Evolutionary conservation across 139 green algal species (phyloP).

Genomic region (Spirogloea muscicola): DNA sequence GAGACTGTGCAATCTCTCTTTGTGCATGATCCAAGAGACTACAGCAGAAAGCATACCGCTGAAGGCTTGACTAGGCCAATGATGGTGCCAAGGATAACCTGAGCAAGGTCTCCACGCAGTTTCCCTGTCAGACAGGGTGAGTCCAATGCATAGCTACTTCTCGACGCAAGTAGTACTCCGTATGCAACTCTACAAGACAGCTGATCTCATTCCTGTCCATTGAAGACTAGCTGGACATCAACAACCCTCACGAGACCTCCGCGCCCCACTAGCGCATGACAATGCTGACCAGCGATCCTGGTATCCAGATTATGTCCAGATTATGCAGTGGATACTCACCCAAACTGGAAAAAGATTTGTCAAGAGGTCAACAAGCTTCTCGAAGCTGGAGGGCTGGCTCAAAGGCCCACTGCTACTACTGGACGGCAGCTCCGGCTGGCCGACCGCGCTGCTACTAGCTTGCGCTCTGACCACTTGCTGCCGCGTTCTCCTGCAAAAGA

Average conservation of each 20-base stretch:
- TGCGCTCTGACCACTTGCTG: too few species aligned
- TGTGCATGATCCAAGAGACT: neutral
- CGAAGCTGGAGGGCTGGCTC: constrained; percentile 3
- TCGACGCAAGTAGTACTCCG: too few species aligned
- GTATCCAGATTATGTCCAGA: too few species aligned
- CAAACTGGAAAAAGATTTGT: constrained; percentile 82
- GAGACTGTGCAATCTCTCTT: neutral
- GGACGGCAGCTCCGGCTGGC: too few species aligned
- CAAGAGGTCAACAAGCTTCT: constrained; percentile 36
- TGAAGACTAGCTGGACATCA: neutral
- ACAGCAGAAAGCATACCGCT: neutral
- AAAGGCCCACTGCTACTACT: too few species aligned
- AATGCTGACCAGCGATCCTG: too few species aligned
- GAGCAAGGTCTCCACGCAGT: neutral
- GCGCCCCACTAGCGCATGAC: too few species aligned
- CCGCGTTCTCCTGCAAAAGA: too few species aligned
- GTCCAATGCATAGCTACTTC: too few species aligned
- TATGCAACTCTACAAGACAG: too few species aligned
- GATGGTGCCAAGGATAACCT: constrained; percentile 52
- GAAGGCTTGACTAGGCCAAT: constrained; percentile 55
- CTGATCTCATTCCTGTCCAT: neutral
- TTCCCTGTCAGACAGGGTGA: neutral
- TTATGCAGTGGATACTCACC: constrained; percentile 44
- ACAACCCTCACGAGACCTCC: too few species aligned
- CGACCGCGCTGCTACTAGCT: too few species aligned